Base-by-base conservation (phyloP, 2,329 filamentous ascomycete genomes). In the Cadophora sp. region DNA sequence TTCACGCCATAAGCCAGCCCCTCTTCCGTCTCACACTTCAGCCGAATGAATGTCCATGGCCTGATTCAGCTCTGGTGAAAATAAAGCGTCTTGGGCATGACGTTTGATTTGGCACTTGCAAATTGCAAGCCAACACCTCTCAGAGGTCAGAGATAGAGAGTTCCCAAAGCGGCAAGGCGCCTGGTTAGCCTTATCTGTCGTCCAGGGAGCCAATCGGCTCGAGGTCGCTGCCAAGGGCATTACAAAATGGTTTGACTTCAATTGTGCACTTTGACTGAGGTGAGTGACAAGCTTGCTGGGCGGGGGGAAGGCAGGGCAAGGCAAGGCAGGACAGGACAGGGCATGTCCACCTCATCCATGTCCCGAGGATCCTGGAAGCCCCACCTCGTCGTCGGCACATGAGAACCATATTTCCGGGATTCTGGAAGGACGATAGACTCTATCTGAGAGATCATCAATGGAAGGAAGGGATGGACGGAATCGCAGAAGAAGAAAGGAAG, bases 141-240 rank as follows among this genome's bases (percentile, higher is more conserved):
- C 55, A 70, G 66, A 70, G 64, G 64, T 60, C 63, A 64, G 59
- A 71, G 70, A 72, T 72, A 72, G 69, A 61, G 47, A 66, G 30
- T 18, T 68, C 59, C 51, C 59, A 64, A 62, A 61, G 4, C 43
- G 65, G 66, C 18, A 47, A 59, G 47, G 60, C 45, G 48, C 20
- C 20, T 8, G 16, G 18, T 56, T 68, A 68, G 68, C 65, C 65
- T 70, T 70, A 70, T 70, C 68, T 62, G 66, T 65, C 66, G 66
- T 67, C 50, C 39, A 62, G 43, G 13, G n/a, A 61, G 51, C 66
- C 62, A 68, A 65, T 65, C 48, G 53, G 45, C 27, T 8, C 7
- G 36, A n/a, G 36, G 43, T 27, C 4, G n/a, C n/a, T 56, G 36
- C 30, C 45, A 47, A 62, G 65, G 51, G 61, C 59, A 64, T 67